Percentiles rank a stretch among this genome's conserved stretches.
Evolutionary conservation across 805 yeast species (phyloP).

Genomic region (Hanseniaspora thailandica): DNA sequence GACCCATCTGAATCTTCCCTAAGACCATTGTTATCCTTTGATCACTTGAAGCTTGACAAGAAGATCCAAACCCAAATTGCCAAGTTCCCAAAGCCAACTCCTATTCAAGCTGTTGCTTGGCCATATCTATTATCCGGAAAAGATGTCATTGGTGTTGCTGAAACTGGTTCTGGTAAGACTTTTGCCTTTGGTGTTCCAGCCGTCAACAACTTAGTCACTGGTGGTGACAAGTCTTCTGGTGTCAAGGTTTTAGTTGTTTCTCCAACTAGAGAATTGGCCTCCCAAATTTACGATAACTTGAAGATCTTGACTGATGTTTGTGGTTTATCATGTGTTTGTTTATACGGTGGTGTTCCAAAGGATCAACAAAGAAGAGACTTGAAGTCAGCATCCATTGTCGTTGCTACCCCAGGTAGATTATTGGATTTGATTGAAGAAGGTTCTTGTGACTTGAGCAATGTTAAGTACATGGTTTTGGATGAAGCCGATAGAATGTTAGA

Average conservation of each 20-base stretch:
- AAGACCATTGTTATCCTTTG: constrained; percentile 61
- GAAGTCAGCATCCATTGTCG: constrained; percentile 60
- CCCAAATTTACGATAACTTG: constrained; percentile 82
- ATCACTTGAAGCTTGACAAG: constrained; percentile 44
- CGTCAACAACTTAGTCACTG: constrained; percentile 48
- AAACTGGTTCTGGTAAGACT: constrained; percentile 96
- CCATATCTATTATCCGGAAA: constrained; percentile 67
- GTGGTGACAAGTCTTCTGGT: constrained; percentile 30
- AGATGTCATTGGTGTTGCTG: constrained; percentile 95
- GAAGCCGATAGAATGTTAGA: constrained; percentile 99
- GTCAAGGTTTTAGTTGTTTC: constrained; percentile 75
- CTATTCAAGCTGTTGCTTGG: constrained; percentile 92
- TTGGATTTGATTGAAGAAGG: constrained; percentile 86
- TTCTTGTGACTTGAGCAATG: constrained; percentile 51
- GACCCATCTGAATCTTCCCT: constrained; percentile 45
- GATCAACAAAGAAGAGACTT: constrained; percentile 73
- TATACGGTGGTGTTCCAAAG: constrained; percentile 96
- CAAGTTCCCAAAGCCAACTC: constrained; percentile 82
- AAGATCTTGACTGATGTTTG: constrained; percentile 48
- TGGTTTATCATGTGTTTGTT: constrained; percentile 61
- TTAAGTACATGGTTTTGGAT: constrained; percentile 76
- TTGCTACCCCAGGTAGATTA: constrained; percentile 97
- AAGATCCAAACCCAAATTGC: constrained; percentile 50
- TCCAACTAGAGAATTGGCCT: constrained; percentile 95
- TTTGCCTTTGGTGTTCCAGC: constrained; percentile 98